A percentile compares a stretch with the other conserved stretches of the same genome.
phyloP scores from a whole-genome alignment of 352 stramenopile genomes.

The Aphanomyces invadans region DNA sequence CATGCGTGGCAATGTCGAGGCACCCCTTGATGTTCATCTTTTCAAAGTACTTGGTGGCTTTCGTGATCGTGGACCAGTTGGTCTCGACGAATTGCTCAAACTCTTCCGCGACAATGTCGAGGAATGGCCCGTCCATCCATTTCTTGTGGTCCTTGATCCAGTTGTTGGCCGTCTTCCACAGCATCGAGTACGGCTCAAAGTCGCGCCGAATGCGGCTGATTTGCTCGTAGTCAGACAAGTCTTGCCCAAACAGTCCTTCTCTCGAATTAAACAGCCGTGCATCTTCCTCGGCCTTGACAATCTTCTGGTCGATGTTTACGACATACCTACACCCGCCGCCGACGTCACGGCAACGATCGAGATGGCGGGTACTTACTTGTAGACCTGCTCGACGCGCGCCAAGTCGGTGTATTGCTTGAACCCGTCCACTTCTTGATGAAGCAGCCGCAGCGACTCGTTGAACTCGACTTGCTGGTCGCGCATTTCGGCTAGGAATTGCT shows the following conservation, averaged over 20 bases:
- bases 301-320: conserved; percentile 79
- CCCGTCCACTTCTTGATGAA: conserved; percentile 84
- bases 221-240: conserved; percentile 88
- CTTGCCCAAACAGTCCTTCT: conserved; percentile 79
- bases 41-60: conserved; percentile 91
- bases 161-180: conserved; percentile 88
- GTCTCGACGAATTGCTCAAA: conserved; percentile 86
- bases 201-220: conserved; percentile 85
- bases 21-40: conserved; percentile 80
- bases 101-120: conserved; percentile 86
- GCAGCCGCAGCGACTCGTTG: conserved; percentile 61
- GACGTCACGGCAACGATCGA: conserved; percentile 25
- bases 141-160: conserved; percentile 89
- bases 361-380: conserved; percentile 44
- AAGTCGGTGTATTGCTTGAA: conserved; percentile 85
- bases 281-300: conserved; percentile 84
- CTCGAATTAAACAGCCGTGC: conserved; percentile 87
- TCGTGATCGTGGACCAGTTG: conserved; percentile 80
- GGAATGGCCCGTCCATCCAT: conserved; percentile 88
- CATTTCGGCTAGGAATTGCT: conserved; percentile 84
- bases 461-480: conserved; percentile 90
- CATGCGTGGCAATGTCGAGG: conserved; percentile 75
- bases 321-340: conserved; percentile 33
- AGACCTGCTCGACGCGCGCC: conserved; percentile 72
- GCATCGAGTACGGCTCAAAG: conserved; percentile 91